Conservation (phyloP, 2,329 filamentous ascomycete genomes). For the Trichoderma koningiopsis region DNA sequence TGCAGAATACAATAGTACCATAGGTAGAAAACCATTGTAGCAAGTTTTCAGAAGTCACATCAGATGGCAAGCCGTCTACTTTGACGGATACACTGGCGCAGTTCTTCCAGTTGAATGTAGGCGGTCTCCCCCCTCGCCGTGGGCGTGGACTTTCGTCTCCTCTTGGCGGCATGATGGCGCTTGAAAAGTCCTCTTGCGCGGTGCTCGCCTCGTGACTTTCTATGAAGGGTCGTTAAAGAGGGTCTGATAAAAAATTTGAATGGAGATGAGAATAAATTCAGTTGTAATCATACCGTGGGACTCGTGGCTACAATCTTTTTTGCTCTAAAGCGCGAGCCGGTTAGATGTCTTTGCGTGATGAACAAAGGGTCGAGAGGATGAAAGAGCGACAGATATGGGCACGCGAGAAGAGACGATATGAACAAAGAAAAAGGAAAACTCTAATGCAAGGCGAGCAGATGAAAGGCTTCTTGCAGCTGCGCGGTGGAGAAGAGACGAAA, state of each 20-base stretch:
- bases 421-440: neutral
- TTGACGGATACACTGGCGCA: slow-evolving; percentile 40
- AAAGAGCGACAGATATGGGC: neutral
- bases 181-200: neutral
- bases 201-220: neutral
- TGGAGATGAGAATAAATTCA: neutral
- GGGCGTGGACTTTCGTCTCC: too few species aligned
- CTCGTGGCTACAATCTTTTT: neutral
- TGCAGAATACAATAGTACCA: slow-evolving; percentile 57
- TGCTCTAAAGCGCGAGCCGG: neutral
- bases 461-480: slow-evolving; percentile 19
- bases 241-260: neutral
- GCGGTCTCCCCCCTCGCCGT: neutral
- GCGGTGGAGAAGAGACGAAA: neutral
- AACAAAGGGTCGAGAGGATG: neutral
- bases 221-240: neutral
- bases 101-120: slow-evolving; percentile 36
- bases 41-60: slow-evolving; percentile 48
- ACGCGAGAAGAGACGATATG: neutral
- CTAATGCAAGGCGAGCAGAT: neutral
- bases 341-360: neutral
- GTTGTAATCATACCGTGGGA: neutral
- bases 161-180: neutral
- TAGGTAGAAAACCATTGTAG: slow-evolving; percentile 54
- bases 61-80: slow-evolving; percentile 39